Conservation (phyloP, 225 moss, liverwort and hornwort species). For the Pleurozium schreberi region DNA sequence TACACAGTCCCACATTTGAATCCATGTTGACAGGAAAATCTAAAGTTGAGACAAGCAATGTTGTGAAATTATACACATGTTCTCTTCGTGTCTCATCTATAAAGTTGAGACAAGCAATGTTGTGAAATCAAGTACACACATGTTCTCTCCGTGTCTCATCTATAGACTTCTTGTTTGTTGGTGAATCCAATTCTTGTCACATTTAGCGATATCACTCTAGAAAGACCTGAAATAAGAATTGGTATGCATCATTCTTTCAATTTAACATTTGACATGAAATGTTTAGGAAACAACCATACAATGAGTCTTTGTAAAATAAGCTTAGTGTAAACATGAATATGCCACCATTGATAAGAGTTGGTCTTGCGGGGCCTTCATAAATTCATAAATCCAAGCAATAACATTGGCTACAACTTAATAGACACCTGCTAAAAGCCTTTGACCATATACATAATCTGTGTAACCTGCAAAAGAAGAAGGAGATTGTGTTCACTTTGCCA, state of each 20-base stretch:
- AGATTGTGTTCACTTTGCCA: background rate
- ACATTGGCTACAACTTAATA: background rate
- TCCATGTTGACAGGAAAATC: background rate
- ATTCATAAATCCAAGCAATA: background rate
- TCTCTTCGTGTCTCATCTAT: no score
- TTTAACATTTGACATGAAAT: background rate
- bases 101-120: background rate
- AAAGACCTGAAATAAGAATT: background rate
- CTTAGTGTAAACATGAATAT: background rate
- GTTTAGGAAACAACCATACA: background rate
- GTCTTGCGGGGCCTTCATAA: background rate
- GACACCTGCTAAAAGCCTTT: background rate
- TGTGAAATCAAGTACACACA: background rate
- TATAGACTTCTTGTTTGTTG: background rate
- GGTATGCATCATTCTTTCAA: background rate
- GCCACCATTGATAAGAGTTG: background rate
- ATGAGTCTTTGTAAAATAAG: background rate
- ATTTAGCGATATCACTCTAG: background rate
- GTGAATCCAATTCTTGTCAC: background rate
- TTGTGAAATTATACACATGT: no score
- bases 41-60: no score
- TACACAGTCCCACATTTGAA: no score
- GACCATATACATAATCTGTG: background rate
- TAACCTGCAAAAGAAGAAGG: background rate
- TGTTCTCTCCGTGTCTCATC: background rate